Evolutionary conservation across 805 yeast species (phyloP).

Genomic region (Metschnikowia kofuensis): DNA sequence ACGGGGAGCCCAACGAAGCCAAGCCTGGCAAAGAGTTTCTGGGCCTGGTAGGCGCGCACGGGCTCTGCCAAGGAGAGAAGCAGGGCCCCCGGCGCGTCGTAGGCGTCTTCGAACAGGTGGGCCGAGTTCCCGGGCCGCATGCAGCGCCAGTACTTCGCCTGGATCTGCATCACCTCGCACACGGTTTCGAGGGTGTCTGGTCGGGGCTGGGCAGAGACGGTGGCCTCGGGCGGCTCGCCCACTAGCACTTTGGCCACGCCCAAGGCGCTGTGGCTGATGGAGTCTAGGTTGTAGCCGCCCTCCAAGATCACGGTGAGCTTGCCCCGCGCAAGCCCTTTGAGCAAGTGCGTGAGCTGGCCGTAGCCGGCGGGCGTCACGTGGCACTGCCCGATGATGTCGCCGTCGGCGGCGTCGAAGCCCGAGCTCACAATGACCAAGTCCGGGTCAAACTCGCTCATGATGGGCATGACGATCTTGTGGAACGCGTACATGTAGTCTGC

Average conservation of each 20-base stretch:
- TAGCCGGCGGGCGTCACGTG: slow-evolving; percentile 94
- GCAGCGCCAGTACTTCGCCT: slow-evolving; percentile 84
- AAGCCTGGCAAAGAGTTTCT: slow-evolving; percentile 50
- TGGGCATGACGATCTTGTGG: slow-evolving; percentile 79
- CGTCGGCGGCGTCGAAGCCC: slow-evolving; percentile 98
- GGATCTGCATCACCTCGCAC: slow-evolving; percentile 74
- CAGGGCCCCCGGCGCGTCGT: slow-evolving; percentile 33
- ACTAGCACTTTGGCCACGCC: slow-evolving; percentile 87
- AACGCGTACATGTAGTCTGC: slow-evolving; percentile 95
- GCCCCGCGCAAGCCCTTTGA: slow-evolving; percentile 85
- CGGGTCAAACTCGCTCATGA: slow-evolving; percentile 84
- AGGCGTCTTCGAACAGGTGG: slow-evolving; percentile 38
- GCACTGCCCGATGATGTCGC: slow-evolving; percentile 95
- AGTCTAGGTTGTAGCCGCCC: slow-evolving; percentile 94
- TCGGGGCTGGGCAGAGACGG: slow-evolving; percentile 64
- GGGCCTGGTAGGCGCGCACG: slow-evolving; percentile 67
- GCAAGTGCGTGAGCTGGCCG: slow-evolving; percentile 92
- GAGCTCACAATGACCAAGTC: slow-evolving; percentile 90
- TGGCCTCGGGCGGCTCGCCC: slow-evolving; percentile 92
- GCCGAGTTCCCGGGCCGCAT: slow-evolving; percentile 64
- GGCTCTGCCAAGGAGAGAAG: slow-evolving; percentile 65
- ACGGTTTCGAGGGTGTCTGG: slow-evolving; percentile 76
- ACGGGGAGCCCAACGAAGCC: slow-evolving; percentile 70
- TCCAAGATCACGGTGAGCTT: slow-evolving; percentile 86
- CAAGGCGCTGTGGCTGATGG: slow-evolving; percentile 86